Evolutionary conservation across 1,284 basidiomycete species (phyloP).

Genomic region (Albatrellus sp.): DNA sequence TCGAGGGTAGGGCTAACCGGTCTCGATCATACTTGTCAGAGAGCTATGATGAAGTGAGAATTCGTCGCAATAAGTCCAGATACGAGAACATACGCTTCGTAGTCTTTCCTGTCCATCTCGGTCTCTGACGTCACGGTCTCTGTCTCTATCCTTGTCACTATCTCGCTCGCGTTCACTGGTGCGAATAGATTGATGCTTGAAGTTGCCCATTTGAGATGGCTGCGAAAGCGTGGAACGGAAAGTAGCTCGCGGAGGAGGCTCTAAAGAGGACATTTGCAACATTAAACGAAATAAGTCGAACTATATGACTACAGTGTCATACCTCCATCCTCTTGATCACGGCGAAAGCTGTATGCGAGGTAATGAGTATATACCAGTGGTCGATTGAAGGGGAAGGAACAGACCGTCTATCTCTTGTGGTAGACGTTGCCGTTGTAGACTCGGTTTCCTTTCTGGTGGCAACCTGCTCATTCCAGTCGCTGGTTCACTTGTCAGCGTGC

Average conservation of each 20-base stretch:
- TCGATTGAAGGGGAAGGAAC: constrained; percentile 9
- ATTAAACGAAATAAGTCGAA: constrained; percentile 9
- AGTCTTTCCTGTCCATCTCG: constrained; percentile 68
- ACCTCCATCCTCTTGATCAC: constrained; percentile 66
- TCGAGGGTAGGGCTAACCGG: constrained; percentile 42
- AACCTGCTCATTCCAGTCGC: constrained; percentile 49
- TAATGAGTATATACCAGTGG: background rate
- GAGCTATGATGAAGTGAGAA: constrained; percentile 31
- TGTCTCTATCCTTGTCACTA: constrained; percentile 45
- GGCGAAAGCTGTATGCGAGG: constrained; percentile 41
- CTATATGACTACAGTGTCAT: constrained; percentile 12
- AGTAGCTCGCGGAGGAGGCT: constrained; percentile 45
- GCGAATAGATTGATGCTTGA: constrained; percentile 72
- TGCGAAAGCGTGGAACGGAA: constrained; percentile 65
- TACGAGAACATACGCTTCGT: constrained; percentile 42
- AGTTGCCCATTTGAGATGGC: constrained; percentile 82
- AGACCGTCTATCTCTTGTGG: constrained; percentile 51
- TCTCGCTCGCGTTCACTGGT: constrained; percentile 54
- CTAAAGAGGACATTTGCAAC: constrained; percentile 17
- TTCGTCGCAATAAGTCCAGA: constrained; percentile 6
- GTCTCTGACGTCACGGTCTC: constrained; percentile 52
- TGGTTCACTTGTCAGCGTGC: constrained; percentile 14
- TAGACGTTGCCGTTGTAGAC: constrained; percentile 30
- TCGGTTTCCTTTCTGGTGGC: constrained; percentile 59
- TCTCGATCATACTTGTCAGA: constrained; percentile 81